Percentiles rank a stretch among this genome's conserved stretches.
Evolutionary conservation across 2,329 filamentous ascomycete genomes (phyloP).

Genomic region (Fusarium nematophilum): DNA sequence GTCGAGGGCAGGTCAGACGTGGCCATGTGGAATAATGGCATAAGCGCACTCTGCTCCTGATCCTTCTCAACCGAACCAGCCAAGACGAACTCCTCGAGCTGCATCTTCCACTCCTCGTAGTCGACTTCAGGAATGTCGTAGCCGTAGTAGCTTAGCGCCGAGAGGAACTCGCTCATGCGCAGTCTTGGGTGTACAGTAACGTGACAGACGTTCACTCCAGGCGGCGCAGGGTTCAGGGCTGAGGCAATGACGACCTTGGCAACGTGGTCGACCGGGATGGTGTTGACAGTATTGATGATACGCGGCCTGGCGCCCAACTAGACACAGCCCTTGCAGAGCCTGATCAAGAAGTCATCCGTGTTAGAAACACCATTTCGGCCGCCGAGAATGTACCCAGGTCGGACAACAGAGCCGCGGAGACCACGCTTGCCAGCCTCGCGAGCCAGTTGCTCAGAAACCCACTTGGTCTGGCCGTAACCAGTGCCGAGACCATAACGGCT

Average conservation of each 20-base stretch:
- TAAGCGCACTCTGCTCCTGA: constrained; percentile 47
- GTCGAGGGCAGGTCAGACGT: constrained; percentile 74
- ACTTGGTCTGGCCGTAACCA: constrained; percentile 92
- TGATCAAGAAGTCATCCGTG: constrained; percentile 90
- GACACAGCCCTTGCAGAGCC: constrained; percentile 87
- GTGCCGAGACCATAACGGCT: constrained; percentile 81
- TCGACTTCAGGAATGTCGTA: constrained; percentile 81
- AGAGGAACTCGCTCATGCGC: constrained; percentile 81
- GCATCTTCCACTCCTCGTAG: constrained; percentile 58
- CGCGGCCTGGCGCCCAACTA: constrained; percentile 79
- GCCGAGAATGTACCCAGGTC: constrained; percentile 87
- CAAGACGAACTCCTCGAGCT: constrained; percentile 39
- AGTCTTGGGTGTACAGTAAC: constrained; percentile 84
- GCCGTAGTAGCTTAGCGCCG: constrained; percentile 75
- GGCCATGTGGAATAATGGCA: constrained; percentile 80
- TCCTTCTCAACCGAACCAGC: constrained; percentile 25
- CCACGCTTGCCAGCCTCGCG: constrained; percentile 83
- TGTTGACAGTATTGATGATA: constrained; percentile 88
- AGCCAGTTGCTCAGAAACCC: constrained; percentile 76
- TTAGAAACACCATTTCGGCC: constrained; percentile 77
- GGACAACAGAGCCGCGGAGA: constrained; percentile 81
- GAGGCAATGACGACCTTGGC: constrained; percentile 80
- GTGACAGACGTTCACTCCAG: constrained; percentile 72
- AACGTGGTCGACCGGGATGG: constrained; percentile 88
- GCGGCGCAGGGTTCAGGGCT: constrained; percentile 66